Evolutionary conservation across 352 stramenopile species (phyloP).

Genomic region (Phytopythium litorale): DNA sequence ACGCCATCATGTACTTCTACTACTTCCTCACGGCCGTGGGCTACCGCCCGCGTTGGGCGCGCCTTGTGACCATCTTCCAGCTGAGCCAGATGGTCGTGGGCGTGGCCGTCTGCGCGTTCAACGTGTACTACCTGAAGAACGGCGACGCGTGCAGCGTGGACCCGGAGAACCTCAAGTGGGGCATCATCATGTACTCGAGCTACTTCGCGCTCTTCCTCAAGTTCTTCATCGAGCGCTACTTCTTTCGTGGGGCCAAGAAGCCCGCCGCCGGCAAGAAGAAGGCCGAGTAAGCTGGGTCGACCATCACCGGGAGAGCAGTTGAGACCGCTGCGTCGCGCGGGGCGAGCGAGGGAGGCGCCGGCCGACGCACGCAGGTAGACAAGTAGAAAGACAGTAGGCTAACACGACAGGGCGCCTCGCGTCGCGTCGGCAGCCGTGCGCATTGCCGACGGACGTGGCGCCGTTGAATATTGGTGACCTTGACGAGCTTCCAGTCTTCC

Average conservation of each 20-base stretch:
- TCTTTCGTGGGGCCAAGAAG: conserved; percentile 48
- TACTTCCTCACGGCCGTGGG: conserved; percentile 90
- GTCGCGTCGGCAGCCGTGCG: too few species aligned
- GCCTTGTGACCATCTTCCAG: conserved; percentile 88
- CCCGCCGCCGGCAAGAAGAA: conserved; percentile 28
- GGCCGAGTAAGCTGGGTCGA: conserved; percentile 9
- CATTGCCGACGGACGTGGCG: too few species aligned
- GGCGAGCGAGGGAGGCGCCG: background rate
- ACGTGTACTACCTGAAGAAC: conserved; percentile 79
- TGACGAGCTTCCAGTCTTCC: too few species aligned
- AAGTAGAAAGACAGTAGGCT: conserved; percentile 1
- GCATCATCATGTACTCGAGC: conserved; percentile 92
- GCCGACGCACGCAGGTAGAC: background rate
- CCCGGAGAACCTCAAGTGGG: conserved; percentile 84
- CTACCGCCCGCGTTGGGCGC: conserved; percentile 71
- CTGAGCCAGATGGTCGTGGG: conserved; percentile 87
- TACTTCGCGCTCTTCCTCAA: conserved; percentile 93
- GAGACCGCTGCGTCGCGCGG: background rate
- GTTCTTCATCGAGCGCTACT: conserved; percentile 90
- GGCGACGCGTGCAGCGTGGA: conserved; percentile 69
- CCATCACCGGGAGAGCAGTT: too few species aligned
- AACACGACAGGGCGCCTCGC: background rate
- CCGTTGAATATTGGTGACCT: too few species aligned
- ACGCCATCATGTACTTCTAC: conserved; percentile 98
- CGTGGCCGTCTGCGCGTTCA: conserved; percentile 62